phyloP scores from a whole-genome alignment of 495 filamentous ascomycete species.

The Trypethelium eluteriae region DNA sequence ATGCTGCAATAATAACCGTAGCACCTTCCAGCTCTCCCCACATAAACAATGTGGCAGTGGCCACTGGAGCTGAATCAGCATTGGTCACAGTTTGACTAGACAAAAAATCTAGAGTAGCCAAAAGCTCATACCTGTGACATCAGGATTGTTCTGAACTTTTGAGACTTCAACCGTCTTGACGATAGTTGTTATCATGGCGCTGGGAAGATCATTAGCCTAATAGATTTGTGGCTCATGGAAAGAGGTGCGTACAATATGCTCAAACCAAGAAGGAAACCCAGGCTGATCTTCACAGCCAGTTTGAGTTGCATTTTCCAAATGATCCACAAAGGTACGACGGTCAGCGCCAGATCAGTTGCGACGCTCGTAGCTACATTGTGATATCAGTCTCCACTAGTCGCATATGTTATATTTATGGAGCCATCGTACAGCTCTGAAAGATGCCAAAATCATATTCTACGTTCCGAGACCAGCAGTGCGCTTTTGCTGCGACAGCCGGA shows the following conservation, averaged over 20 bases:
- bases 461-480: background rate
- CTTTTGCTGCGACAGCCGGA: background rate
- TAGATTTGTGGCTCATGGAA: background rate
- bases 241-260: background rate
- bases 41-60: background rate
- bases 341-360: background rate
- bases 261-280: background rate
- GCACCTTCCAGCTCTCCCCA: background rate
- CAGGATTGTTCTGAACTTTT: background rate
- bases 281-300: background rate
- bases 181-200: conserved; percentile 1
- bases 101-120: background rate
- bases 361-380: background rate
- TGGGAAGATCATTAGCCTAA: background rate
- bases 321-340: background rate
- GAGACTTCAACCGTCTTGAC: background rate
- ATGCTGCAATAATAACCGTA: background rate
- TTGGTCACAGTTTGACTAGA: background rate
- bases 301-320: background rate
- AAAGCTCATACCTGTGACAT: background rate
- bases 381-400: background rate
- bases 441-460: background rate
- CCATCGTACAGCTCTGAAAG: background rate
- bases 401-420: background rate
- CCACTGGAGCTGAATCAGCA: background rate